Percentiles rank a stretch among this genome's conserved stretches.
Evolutionary conservation across 2,329 filamentous ascomycete genomes (phyloP).

Genomic region (Chrysoporthe deuterocubensis): DNA sequence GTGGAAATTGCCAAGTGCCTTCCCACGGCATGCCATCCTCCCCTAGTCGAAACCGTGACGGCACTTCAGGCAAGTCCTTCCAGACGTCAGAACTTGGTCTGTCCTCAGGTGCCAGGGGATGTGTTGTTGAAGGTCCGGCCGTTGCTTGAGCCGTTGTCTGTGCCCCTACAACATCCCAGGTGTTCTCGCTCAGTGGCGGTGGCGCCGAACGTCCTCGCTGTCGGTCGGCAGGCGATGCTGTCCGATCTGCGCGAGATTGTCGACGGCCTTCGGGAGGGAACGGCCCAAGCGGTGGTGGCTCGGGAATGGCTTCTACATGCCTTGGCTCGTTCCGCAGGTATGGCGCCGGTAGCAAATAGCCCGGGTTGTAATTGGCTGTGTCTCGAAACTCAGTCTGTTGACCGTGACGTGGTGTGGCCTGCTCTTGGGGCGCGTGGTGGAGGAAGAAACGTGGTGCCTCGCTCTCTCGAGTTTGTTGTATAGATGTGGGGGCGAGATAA

Average conservation of each 20-base stretch:
- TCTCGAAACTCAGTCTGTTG: constrained; percentile 22
- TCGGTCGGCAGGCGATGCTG: constrained; percentile 17
- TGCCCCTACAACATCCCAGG: constrained; percentile 47
- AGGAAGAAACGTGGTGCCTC: constrained; percentile 15
- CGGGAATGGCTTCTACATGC: constrained; percentile 28
- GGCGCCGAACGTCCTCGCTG: constrained; percentile 55
- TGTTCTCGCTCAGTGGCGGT: constrained; percentile 51
- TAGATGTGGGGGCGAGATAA: constrained; percentile 40
- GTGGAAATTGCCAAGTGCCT: constrained; percentile 40
- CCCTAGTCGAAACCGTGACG: constrained; percentile 47
- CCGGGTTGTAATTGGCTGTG: constrained; percentile 29
- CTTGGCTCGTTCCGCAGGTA: constrained; percentile 23
- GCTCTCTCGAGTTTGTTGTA: constrained; percentile 19
- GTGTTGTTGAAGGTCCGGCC: constrained; percentile 33
- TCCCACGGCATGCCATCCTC: constrained; percentile 55
- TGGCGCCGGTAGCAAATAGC: constrained; percentile 17
- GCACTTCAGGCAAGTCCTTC: constrained; percentile 49
- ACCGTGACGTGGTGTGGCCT: not conserved
- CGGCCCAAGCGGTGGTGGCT: constrained; percentile 13
- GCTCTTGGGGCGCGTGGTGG: constrained; percentile 32
- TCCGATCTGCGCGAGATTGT: constrained; percentile 30
- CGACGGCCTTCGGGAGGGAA: constrained; percentile 31
- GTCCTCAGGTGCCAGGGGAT: constrained; percentile 25
- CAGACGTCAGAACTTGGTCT: constrained; percentile 36
- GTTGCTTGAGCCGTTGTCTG: constrained; percentile 36